Evolutionary conservation across 1,284 basidiomycete species (phyloP), one percentile per base, ranked within the genome.

Genomic region (Microstroma glucosiphilum): DNA sequence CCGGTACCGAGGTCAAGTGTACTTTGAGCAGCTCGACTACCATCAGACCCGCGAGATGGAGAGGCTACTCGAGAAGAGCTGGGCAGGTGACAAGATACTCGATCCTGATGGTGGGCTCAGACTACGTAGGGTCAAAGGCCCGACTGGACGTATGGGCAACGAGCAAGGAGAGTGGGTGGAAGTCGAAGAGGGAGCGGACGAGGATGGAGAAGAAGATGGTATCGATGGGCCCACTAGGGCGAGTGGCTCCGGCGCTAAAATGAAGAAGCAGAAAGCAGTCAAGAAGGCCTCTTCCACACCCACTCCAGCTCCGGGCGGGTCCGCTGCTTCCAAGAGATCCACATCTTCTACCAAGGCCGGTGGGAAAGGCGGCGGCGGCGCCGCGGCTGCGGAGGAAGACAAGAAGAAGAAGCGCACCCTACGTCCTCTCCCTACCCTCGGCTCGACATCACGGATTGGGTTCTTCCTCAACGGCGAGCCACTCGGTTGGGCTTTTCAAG

Each of bases 21-120:
- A 96, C 79, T 97, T 96, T 79, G 96, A 99, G 80, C 88, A 87
- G 67, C 84, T 92, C 69, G 94, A 98, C 80, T 97, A 96, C 78
- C 82, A 87, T 1, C 86, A 87, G 62, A 86, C 85, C n/a, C 94
- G 93, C 78, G 96, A 98, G 82, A 98, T 99, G 96, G 84, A 86
- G 26, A 83, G 77, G 46, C 74, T 84, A 23, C 82, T 82, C 66
- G 82, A 82, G 19, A 77, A 80, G 58, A 72, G 79, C 37, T 74
- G 80, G 40, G 67, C 64, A 48, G 67, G 69, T 11, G 63, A 66
- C 48, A 67, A 60, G 48, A 7, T 42, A 15, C 49, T 62, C 12
- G 21, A 12, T 3, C 30, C 25, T 37, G 57, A 62, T 43, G 57
- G 49, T n/a, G 25, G 46, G 42, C 21, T 46, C 21, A 40, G 9